Evolutionary conservation across 441 rosid species (phyloP).

Genomic region (Corymbia citriodora): DNA sequence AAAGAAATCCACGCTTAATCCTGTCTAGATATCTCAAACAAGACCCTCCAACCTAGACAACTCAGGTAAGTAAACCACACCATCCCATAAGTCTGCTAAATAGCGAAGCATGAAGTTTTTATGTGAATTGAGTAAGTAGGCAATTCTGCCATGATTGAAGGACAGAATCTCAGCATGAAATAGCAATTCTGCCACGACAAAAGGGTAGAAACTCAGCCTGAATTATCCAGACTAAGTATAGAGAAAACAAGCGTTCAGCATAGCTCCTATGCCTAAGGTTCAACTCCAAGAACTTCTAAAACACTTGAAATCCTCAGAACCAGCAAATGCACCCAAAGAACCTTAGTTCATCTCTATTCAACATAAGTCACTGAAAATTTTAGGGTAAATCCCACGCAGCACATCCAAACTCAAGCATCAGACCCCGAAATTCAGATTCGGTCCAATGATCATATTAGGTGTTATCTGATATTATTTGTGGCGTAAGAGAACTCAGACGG

Average conservation of each 20-base stretch:
- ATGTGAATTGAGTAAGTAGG: background rate
- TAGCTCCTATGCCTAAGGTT: background rate
- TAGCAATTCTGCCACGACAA: background rate
- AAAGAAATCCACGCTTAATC: background rate
- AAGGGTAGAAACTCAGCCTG: background rate
- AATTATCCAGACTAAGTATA: background rate
- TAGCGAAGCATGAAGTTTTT: background rate
- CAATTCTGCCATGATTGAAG: background rate
- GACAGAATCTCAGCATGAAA: background rate
- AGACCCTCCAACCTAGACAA: background rate
- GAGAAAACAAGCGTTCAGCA: background rate
- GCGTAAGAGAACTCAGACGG: background rate
- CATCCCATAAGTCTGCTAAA: background rate
- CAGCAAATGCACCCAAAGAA: background rate
- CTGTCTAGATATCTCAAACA: background rate
- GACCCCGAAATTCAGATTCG: background rate
- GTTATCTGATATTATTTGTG: background rate
- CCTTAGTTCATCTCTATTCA: background rate
- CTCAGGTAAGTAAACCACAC: background rate
- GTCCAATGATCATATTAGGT: background rate
- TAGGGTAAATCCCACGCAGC: background rate
- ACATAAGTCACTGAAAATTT: background rate
- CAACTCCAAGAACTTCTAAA: background rate
- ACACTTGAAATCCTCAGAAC: background rate
- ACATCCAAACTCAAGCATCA: background rate